Base-by-base conservation (phyloP, 352 stramenopile genomes). In the Pythium aphanidermatum region DNA sequence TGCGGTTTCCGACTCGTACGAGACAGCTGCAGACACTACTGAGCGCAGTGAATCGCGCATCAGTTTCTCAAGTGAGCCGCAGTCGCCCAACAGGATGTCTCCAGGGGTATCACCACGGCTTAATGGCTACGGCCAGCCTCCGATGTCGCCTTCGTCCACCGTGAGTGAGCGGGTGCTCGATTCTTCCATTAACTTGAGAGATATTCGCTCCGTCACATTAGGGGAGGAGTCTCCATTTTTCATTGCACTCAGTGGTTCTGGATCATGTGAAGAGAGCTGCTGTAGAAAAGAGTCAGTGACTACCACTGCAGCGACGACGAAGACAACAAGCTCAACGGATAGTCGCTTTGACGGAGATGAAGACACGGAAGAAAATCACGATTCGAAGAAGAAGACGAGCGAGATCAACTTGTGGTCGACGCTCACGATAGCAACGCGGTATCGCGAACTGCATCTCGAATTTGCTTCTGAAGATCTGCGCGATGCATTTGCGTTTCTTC, bases 381-480 rank as follows among this genome's bases (percentile, higher is more conserved):
- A 51, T 5, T 5, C 24, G 16, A 68, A 49, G 24, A 82, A 70
- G 29, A 30, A 65, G 31, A 58, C 63, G 11, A 68, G 14, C 0
- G 41, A 74, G 2, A 65, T 86, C 23, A 70, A 86, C 25, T 54
- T 68, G 5, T 55, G 63, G 17, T 81, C 69, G 36, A 64, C 77
- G 17, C 55, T 89, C n/a, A 80, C 77, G 11, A 57, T 89, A 21
- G 65, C 58, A 17, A 84, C 74, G 6, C 68, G 70, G 8, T 76
- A 74, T 41, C 74, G 77, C 19, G 70, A 86, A 17, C 63, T 90
- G 16, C 78, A 90, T 32, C 49, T 90, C 9, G 75, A 85, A 50
- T 83, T 90, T 34, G 37, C 73, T 4, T 78, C 79, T 43, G 58
- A 83, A 58, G 73, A 84, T 11, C 49, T 67, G 9, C 74, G 78